Evolutionary conservation across 1,139 yeast species (phyloP), one percentile per base, ranked within the genome.

Genomic region (Yamadazyma diddensiae): DNA sequence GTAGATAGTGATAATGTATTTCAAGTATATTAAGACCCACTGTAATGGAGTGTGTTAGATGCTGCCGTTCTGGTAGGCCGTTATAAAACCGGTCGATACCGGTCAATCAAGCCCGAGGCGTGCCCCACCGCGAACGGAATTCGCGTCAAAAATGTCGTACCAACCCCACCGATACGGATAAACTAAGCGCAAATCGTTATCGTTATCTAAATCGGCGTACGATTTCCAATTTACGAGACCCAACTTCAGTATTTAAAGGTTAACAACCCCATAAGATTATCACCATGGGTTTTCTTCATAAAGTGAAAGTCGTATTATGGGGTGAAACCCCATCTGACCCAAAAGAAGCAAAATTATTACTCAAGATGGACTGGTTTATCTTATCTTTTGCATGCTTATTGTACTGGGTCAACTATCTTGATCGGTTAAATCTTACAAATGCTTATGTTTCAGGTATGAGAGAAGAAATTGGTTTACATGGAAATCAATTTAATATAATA

Each of bases 391-490:
- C 71, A 3, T 75, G 81, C 44, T 55, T 77, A 28, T 62, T 70
- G 24, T 77, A 77, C 45, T 77, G 81, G 81, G 52, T 62, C 35
- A 64, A 65, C 35, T 65, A 60, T 44, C 51, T 72, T 20, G 79
- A 73, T 45, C 52, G 73, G 35, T 53, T 70, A 13, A 74, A 73
- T 44, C 44, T 77, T 22, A 54, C 70, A 21, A 73, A 74, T 43
- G 83, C 84, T 2, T 79, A 77, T 48, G 80, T 78, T 15, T 67
- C 77, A 3, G 84, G 83, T 4, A 70, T 79, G 77, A 66, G 70
- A 42, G 73, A 74, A 33, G 79, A 70, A 29, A 45, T 78, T 30
- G 49, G 60, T 3, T 62, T 79, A 65, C 44, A 53, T n/a, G 78
- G 79, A 12, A 62, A 77, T 41, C 59, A 65, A 29, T 58, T 58